Evolutionary conservation across 768 basidiomycete genomes (phyloP).

Genomic region (Rhodotorula taiwanensis): DNA sequence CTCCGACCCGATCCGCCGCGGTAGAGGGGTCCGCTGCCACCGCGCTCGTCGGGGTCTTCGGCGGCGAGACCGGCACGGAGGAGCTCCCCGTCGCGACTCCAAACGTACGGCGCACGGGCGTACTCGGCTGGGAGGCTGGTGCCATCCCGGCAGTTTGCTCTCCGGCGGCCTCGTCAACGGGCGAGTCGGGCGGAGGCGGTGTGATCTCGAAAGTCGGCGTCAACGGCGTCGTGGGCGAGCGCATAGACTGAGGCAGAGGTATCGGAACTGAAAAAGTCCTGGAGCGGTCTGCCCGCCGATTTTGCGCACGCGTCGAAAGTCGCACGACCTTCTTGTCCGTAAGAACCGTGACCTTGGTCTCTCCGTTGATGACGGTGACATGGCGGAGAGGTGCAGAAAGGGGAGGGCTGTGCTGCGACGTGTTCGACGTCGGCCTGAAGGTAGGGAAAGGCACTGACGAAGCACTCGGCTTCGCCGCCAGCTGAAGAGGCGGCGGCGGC

Average conservation of each 20-base stretch:
- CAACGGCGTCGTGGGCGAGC: neutral
- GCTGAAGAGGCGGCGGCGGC: neutral
- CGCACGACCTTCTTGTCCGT: slow-evolving; percentile 21
- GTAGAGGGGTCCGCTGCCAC: slow-evolving; percentile 8
- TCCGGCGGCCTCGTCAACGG: neutral
- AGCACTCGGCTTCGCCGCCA: neutral
- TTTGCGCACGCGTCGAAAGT: slow-evolving; percentile 10
- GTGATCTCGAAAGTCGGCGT: neutral
- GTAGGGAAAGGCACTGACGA: neutral
- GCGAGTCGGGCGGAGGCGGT: neutral
- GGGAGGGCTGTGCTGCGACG: neutral
- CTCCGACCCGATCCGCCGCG: slow-evolving; percentile 15
- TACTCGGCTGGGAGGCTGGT: no score
- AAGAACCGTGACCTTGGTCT: slow-evolving; percentile 20
- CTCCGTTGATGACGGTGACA: slow-evolving; percentile 4
- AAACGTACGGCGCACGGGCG: neutral
- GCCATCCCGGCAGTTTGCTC: neutral
- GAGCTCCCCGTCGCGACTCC: slow-evolving; percentile 1
- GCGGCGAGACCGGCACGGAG: neutral
- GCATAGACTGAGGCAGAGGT: neutral
- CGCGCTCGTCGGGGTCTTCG: slow-evolving; percentile 5
- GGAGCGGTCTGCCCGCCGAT: neutral
- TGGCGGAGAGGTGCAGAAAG: no score
- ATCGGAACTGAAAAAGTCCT: neutral
- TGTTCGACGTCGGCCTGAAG: neutral